Evolutionary conservation across 495 filamentous ascomycete genomes (phyloP).

Genomic region (Bacidia rubella): DNA sequence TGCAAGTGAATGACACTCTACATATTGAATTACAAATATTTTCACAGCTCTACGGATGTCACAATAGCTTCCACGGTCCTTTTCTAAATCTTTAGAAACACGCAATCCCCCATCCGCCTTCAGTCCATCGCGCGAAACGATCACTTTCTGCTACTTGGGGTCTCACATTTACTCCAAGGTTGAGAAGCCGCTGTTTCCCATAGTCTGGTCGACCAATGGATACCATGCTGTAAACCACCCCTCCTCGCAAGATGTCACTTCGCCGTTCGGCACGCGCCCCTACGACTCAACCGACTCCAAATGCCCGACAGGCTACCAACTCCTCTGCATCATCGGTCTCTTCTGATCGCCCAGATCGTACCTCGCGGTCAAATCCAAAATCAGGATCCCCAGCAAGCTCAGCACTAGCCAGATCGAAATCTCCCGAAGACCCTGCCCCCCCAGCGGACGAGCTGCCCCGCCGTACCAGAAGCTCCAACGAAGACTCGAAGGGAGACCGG

Average conservation of each 20-base stretch:
- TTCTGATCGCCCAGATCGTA: constrained; percentile 51
- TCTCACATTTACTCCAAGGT: no score
- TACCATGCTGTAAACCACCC: no score
- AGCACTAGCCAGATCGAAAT: constrained; percentile 63
- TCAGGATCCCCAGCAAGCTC: constrained; percentile 59
- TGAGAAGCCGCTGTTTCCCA: no score
- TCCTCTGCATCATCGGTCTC: constrained; percentile 69
- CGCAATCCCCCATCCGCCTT: no score
- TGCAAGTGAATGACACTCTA: no score
- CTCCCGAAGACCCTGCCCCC: constrained; percentile 54
- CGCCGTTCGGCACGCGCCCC: constrained; percentile 88
- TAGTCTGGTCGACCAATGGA: no score
- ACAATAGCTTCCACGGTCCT: no score
- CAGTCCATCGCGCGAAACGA: no score
- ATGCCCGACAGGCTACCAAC: constrained; percentile 50
- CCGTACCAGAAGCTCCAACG: constrained; percentile 55
- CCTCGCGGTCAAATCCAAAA: constrained; percentile 57
- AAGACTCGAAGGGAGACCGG: constrained; percentile 46
- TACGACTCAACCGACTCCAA: constrained; percentile 56
- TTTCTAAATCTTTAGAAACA: no score
- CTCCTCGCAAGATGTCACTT: constrained; percentile 43
- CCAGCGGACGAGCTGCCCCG: constrained; percentile 50
- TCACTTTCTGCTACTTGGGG: no score
- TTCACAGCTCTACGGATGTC: no score
- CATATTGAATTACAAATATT: no score